phyloP scores from a whole-genome alignment of 2,329 filamentous ascomycete genomes.

The Didymella exigua region DNA sequence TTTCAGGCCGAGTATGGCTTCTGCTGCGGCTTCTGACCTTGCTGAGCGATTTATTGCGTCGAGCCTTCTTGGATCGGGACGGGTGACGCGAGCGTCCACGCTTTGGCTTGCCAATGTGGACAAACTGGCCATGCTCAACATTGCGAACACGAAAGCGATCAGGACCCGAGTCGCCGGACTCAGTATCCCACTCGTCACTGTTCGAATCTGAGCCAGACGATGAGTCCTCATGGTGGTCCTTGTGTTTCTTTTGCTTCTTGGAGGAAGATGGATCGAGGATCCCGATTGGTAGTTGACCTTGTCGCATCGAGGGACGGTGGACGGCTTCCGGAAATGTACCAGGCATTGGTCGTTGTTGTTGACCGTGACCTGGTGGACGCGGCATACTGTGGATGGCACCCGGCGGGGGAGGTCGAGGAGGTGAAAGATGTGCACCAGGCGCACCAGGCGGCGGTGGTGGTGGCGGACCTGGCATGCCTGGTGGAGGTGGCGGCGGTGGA shows the following conservation, averaged over 20 bases:
- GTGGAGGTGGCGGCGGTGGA: conserved; percentile 5
- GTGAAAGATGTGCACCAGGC: not conserved
- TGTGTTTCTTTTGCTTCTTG: conserved; percentile 23
- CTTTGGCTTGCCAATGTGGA: conserved; percentile 17
- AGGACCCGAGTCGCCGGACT: conserved; percentile 23
- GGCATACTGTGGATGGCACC: conserved; percentile 4
- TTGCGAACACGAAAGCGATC: conserved; percentile 20
- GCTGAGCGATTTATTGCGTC: conserved; percentile 18
- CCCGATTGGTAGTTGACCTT: conserved; percentile 14
- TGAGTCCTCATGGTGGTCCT: conserved; percentile 10
- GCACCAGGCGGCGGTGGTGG: conserved; percentile 6
- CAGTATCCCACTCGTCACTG: conserved; percentile 23
- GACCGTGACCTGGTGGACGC: conserved; percentile 9
- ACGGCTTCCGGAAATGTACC: conserved; percentile 20
- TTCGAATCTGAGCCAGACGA: conserved; percentile 27
- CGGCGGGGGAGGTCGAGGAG: conserved; percentile 9
- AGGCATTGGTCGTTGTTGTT: conserved; percentile 23
- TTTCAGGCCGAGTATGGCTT: conserved; percentile 16
- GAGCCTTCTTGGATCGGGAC: conserved; percentile 17
- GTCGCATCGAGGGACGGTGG: conserved; percentile 14
- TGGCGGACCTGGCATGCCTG: not conserved
- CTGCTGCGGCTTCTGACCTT: conserved; percentile 19
- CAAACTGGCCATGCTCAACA: conserved; percentile 31
- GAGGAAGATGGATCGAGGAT: conserved; percentile 6
- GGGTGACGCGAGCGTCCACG: conserved; percentile 23